Percentiles rank a stretch among this genome's conserved stretches.
phyloP scores from a whole-genome alignment of 2,329 filamentous ascomycete species.

The Stylonectria norvegica region DNA sequence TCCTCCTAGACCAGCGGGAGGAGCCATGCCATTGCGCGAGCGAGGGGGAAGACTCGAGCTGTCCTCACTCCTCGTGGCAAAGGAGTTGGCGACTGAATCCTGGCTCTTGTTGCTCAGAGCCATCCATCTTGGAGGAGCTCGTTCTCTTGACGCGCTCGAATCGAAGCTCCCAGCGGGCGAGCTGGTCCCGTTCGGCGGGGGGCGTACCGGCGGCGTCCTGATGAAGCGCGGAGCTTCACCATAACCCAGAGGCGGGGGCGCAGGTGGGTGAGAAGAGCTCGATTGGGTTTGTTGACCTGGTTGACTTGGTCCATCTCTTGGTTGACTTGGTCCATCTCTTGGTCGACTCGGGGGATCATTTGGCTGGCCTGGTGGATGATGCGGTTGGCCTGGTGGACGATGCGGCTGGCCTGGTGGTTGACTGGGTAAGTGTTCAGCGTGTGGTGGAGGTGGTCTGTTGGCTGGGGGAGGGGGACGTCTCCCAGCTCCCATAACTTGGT shows the following conservation, averaged over 20 bases:
- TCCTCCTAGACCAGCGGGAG: conserved; percentile 37
- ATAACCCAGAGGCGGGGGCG: conserved; percentile 15
- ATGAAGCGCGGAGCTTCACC: conserved; percentile 29
- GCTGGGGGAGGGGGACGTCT: conserved; percentile 33
- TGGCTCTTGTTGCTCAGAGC: conserved; percentile 54
- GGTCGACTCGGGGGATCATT: neutral
- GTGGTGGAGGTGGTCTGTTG: conserved; percentile 26
- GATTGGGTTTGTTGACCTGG: no score
- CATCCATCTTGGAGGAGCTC: conserved; percentile 44
- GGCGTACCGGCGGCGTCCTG: conserved; percentile 30
- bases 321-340: conserved; percentile 4
- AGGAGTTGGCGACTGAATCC: conserved; percentile 52
- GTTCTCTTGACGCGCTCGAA: conserved; percentile 39
- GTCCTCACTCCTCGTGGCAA: conserved; percentile 49
- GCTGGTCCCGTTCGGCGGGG: conserved; percentile 38
- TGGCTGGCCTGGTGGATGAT: neutral
- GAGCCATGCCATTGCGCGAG: conserved; percentile 49
- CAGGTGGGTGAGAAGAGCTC: conserved; percentile 13
- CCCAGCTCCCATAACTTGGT: conserved; percentile 65
- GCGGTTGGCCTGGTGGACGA: conserved; percentile 11
- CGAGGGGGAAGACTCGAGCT: conserved; percentile 47
- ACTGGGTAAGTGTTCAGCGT: conserved; percentile 21
- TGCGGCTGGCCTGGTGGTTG: conserved; percentile 3
- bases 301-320: neutral
- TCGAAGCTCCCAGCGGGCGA: conserved; percentile 54